These are phyloP conservation scores for Ceriops decandra DNA, from an alignment of 345 rosid genomes.

Conservation along the genomic window DNA sequence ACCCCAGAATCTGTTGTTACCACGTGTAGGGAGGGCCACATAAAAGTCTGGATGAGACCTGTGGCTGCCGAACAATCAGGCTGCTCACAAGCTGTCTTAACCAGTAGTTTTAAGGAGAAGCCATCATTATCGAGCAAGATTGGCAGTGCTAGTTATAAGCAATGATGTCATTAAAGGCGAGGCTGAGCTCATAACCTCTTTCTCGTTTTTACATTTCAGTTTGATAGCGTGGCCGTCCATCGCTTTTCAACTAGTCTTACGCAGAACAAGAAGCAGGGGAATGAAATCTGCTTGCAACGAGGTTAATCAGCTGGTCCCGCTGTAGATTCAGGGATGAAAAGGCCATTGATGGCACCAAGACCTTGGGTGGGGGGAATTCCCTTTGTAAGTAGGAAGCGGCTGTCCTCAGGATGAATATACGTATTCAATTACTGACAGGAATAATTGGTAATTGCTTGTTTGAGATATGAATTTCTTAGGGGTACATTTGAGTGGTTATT, in stretches of 20 bases:
- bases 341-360: conserved; percentile 35
- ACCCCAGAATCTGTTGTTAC: conserved; percentile 88
- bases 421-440: conserved; percentile 28
- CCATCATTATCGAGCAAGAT: conserved; percentile 51
- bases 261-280: conserved; percentile 21
- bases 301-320: conserved; percentile 29
- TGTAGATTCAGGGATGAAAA: conserved; percentile 39
- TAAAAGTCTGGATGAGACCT: conserved; percentile 95
- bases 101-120: conserved; percentile 69
- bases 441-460: conserved; percentile 38
- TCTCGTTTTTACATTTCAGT: conserved; percentile 29
- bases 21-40: conserved; percentile 88
- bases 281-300: conserved; percentile 28
- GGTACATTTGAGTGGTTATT: conserved; percentile 27
- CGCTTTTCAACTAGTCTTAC: conserved; percentile 25
- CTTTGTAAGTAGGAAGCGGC: conserved; percentile 50
- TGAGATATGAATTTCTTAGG: conserved; percentile 29
- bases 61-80: conserved; percentile 52
- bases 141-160: conserved; percentile 57
- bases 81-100: conserved; percentile 49
- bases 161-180: conserved; percentile 35
- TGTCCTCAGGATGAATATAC: conserved; percentile 28
- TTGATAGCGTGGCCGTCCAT: conserved; percentile 28
- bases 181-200: conserved; percentile 16
- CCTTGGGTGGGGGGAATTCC: conserved; percentile 30